Evolutionary conservation across 1,139 yeast genomes (phyloP).

Genomic region (Wickerhamomyces sp.): DNA sequence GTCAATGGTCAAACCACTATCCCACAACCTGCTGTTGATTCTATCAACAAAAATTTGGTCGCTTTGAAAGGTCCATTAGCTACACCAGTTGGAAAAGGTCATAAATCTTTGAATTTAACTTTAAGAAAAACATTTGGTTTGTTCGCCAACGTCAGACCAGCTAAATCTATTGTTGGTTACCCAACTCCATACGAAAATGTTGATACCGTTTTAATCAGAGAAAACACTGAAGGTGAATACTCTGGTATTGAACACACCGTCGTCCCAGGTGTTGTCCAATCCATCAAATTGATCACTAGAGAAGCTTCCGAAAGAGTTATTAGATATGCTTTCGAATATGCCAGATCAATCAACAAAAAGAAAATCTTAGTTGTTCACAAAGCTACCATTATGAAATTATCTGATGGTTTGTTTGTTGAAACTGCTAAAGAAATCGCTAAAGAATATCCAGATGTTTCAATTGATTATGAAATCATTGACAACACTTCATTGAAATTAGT

Average conservation of each 20-base stretch:
- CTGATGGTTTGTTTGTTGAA: constrained; percentile 93
- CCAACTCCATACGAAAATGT: constrained; percentile 93
- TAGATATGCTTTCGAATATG: constrained; percentile 95
- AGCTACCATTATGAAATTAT: constrained; percentile 96
- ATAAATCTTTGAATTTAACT: constrained; percentile 94
- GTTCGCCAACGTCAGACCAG: constrained; percentile 97
- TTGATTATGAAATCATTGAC: constrained; percentile 86
- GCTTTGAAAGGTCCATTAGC: constrained; percentile 98
- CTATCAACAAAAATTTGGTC: constrained; percentile 86
- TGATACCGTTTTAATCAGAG: constrained; percentile 94
- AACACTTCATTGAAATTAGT: constrained; percentile 91
- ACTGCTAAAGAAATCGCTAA: constrained; percentile 85
- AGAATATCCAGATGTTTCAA: constrained; percentile 86
- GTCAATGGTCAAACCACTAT: constrained; percentile 92
- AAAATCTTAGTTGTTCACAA: constrained; percentile 94
- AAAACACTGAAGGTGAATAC: constrained; percentile 99
- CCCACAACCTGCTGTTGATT: constrained; percentile 87
- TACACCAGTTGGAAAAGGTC: constrained; percentile 98
- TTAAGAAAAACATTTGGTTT: constrained; percentile 94
- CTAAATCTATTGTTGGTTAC: constrained; percentile 89
- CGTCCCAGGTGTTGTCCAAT: constrained; percentile 97
- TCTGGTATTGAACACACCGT: constrained; percentile 98
- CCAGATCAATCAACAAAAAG: constrained; percentile 82
- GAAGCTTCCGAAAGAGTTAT: constrained; percentile 95
- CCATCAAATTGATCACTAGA: constrained; percentile 93